Base-by-base conservation (phyloP, 1,139 yeast genomes). In the Saccharomyces hybrid region DNA sequence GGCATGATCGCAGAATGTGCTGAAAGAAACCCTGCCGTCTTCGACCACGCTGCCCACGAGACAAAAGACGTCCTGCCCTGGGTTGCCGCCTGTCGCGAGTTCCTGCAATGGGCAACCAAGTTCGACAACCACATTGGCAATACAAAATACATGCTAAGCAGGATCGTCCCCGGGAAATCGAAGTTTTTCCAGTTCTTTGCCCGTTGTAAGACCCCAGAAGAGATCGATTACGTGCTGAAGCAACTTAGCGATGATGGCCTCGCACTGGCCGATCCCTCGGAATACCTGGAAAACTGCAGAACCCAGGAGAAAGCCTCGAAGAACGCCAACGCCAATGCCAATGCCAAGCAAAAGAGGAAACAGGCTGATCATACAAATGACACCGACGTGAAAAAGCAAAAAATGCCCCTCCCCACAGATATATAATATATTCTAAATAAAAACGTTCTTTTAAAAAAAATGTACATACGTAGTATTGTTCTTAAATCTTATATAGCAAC, bases 1-100 rank as follows among this genome's bases (percentile, higher is more conserved):
- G 93, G 89, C 7, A 93, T 93, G 99, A 84, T 91, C 61, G 99
- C 97, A 0, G 87, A 90, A 51, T 82, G 84, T 31, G 98, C 97
- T 0, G 98, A 93, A 69, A 67, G 79, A 9, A 91, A 93, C 65
- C 93, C 96, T 6, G 78, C 96, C 0, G 85, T 89, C 50, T 93
- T 93, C 67, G 25, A 38, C 25, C 25, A 20, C 44, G 0, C 44
- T 13, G 1, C 44, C n/a, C 1, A 1, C 6, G 7, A 4, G 13
- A 67, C 71, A n/a, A 66, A 67, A 9, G 61, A 64, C 0, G 82
- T 87, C 1, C 65, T 77, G 48, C 75, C 80, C 0, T 87, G 93
- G 85, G 74, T 72, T 32, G 67, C 73, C 27, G 73, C 81, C 3
- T 77, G 81, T 11, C 74, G 73, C 48, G 86, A 88, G 59, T 87